Base-by-base conservation (phyloP, 2,329 filamentous ascomycete species). In the Sphaerulina populicola region DNA sequence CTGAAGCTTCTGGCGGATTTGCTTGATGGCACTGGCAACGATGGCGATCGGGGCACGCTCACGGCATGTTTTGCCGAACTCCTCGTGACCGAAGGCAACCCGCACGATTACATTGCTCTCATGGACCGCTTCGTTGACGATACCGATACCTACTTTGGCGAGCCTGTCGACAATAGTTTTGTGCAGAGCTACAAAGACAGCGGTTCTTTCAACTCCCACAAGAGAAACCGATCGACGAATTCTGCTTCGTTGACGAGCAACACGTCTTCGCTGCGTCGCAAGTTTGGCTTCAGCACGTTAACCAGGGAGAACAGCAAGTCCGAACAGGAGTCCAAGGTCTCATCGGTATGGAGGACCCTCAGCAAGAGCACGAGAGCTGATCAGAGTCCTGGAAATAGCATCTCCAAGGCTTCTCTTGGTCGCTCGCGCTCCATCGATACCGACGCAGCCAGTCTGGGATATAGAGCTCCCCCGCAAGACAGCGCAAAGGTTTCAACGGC, bases 1-100 rank as follows among this genome's bases (percentile, higher is more conserved):
- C 83, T 96, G 64, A 91, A 88, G 62, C 76, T 97, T 30, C 75
- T 97, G 21, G 86, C 88, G 0, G 88, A 95, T 64, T 74, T 97
- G 29, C 78, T 96, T 6, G 89, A 94, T 57, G 89, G 88, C 2
- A 95, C 89, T 59, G 84, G 84, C 45, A 95, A 94, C 62, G 91
- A 96, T 64, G 86, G 88, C 30, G 91, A 96, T 65, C 80, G 90
- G 43, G 91, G 91, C 44, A 86, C 88, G 18, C 71, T 97, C 60
- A 96, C 89, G 0, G 81, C 88, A 40, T 86, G 88, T 1, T 96
- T 97, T 72, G 84, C 89, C 0, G 89, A 96, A 65, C 76, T 96
- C 45, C 73, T 97, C 6, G 85, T 93, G 2, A 79, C 82, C 4
- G 84, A 89, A 52, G 85, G 83, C 6, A 81, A 83, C 54, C 82